A percentile compares a stretch with the other conserved stretches of the same genome.
Evolutionary conservation across 805 yeast genomes (phyloP).

Genomic region (Wickerhamomyces strasburgensis): DNA sequence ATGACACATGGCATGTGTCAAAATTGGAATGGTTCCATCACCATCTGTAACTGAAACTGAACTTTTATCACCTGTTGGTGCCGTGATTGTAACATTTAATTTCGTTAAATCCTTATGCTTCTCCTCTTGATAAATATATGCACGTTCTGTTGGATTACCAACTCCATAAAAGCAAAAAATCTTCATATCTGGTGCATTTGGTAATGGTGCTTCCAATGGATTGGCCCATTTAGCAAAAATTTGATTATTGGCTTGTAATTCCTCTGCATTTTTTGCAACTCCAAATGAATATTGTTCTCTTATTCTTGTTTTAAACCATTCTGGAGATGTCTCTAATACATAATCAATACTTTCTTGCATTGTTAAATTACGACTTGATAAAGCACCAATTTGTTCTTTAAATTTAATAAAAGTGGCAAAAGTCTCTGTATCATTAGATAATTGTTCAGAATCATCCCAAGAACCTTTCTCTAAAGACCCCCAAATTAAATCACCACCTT

Average conservation of each 20-base stretch:
- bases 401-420: constrained; percentile 76
- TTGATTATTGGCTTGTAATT: constrained; percentile 61
- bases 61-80: constrained; percentile 45
- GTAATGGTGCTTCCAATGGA: constrained; percentile 88
- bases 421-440: constrained; percentile 32
- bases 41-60: constrained; percentile 87
- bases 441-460: constrained; percentile 46
- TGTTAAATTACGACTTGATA: constrained; percentile 52
- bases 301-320: constrained; percentile 68
- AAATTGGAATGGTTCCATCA: constrained; percentile 88
- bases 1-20: constrained; percentile 88
- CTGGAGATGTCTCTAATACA: constrained; percentile 60
- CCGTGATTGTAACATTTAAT: constrained; percentile 68
- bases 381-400: constrained; percentile 37
- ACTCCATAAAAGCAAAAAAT: constrained; percentile 90
- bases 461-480: constrained; percentile 65
- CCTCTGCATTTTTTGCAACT: constrained; percentile 51
- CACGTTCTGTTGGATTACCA: constrained; percentile 95
- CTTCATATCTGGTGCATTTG: constrained; percentile 90
- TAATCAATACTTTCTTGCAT: constrained; percentile 63
- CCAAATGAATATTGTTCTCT: constrained; percentile 76
- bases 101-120: constrained; percentile 44
- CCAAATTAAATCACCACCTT: constrained; percentile 91
- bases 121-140: constrained; percentile 78
- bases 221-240: constrained; percentile 85